Evolutionary conservation across 148 eudicot genomes (phyloP).

Genomic region (Nepenthes mirabilis): DNA sequence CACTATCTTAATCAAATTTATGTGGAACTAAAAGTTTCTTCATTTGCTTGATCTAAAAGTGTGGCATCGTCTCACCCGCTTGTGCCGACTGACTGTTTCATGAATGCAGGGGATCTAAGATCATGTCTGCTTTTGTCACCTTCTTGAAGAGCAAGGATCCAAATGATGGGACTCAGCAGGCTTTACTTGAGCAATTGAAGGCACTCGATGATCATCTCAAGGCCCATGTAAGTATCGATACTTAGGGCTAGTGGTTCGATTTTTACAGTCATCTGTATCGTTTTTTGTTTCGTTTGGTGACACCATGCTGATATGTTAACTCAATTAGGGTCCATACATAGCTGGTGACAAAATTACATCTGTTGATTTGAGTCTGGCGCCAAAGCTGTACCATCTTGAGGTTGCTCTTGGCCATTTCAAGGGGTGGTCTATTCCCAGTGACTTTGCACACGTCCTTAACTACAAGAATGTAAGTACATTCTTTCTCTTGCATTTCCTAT

Average conservation of each 20-base stretch:
- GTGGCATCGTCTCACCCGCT: background rate
- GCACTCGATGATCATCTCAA: conserved; percentile 80
- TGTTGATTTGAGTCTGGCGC: conserved; percentile 82
- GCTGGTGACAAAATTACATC: conserved; percentile 63
- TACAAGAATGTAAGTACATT: conserved; percentile 44
- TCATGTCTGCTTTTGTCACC: conserved; percentile 47
- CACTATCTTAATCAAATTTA: too few species aligned
- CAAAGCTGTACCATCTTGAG: conserved; percentile 74
- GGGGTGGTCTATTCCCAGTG: conserved; percentile 62
- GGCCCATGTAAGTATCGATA: conserved; percentile 34
- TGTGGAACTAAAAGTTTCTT: too few species aligned
- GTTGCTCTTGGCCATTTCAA: conserved; percentile 83
- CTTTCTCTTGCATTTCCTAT: background rate
- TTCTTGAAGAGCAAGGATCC: conserved; percentile 88
- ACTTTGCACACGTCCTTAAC: conserved; percentile 35
- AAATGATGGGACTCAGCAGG: conserved; percentile 70
- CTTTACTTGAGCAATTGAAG: conserved; percentile 61
- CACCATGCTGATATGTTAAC: background rate
- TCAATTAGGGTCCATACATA: conserved; percentile 25
- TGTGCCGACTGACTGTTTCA: background rate
- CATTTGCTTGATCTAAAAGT: background rate
- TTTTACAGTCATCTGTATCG: background rate
- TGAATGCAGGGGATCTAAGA: conserved; percentile 53
- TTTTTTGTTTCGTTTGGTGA: background rate
- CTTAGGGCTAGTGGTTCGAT: background rate